These are phyloP conservation scores for Bipolaris gigantea DNA, from an alignment of 2,329 filamentous ascomycete genomes.

Conservation along the genomic window DNA sequence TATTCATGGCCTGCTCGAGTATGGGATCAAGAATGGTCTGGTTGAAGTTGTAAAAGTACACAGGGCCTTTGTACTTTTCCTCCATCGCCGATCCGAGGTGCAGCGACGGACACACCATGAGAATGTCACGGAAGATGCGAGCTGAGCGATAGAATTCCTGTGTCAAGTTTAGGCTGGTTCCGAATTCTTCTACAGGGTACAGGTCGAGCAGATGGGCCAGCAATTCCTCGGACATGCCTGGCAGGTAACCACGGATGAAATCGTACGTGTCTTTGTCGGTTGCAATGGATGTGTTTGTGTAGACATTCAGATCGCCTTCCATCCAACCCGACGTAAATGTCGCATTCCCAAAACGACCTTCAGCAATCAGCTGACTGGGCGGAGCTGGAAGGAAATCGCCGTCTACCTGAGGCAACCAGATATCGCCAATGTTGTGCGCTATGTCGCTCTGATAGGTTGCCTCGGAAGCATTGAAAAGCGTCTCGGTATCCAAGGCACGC, in stretches of 20 bases:
- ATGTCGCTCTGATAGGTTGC: constrained; percentile 47
- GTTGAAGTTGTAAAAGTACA: constrained; percentile 58
- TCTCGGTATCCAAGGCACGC: constrained; percentile 47
- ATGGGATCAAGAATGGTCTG: constrained; percentile 56
- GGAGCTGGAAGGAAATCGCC: constrained; percentile 54
- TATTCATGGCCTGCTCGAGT: constrained; percentile 38
- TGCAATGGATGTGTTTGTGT: constrained; percentile 47
- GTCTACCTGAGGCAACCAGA: constrained; percentile 56
- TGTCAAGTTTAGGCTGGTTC: constrained; percentile 45
- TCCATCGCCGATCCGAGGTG: constrained; percentile 49
- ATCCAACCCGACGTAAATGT: constrained; percentile 51
- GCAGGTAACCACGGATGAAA: constrained; percentile 49
- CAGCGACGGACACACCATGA: constrained; percentile 55
- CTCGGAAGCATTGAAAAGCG: constrained; percentile 51
- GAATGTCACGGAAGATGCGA: constrained; percentile 55
- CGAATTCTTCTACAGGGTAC: constrained; percentile 50
- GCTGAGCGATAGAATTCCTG: constrained; percentile 56
- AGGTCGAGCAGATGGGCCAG: constrained; percentile 34
- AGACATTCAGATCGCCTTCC: constrained; percentile 51
- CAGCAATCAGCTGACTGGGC: constrained; percentile 47
- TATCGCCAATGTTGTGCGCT: constrained; percentile 49
- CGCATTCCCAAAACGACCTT: constrained; percentile 49
- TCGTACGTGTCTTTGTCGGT: constrained; percentile 46
- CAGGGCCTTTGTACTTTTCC: constrained; percentile 39
- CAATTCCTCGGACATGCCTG: constrained; percentile 35